phyloP scores from a whole-genome alignment of 2,329 filamentous ascomycete genomes.

The Thelonectria rubi region DNA sequence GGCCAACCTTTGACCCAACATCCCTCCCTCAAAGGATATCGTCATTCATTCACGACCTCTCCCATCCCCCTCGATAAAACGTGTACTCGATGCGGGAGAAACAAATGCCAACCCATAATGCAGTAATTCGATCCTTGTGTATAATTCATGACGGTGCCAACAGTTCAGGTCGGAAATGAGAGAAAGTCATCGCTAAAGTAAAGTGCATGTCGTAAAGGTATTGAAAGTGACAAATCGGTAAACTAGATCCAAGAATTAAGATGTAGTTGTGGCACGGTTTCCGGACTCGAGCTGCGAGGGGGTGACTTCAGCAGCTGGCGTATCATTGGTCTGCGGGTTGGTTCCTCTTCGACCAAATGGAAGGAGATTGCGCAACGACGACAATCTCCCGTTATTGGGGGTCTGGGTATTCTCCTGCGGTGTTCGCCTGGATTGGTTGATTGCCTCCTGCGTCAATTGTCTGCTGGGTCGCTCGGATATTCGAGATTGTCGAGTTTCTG shows the following conservation, averaged over 20 bases:
- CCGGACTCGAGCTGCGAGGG: conserved; percentile 60
- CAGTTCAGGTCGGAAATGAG: conserved; percentile 37
- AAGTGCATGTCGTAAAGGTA: conserved; percentile 36
- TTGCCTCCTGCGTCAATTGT: conserved; percentile 25
- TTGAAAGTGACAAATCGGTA: conserved; percentile 21
- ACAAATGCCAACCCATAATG: conserved; percentile 42
- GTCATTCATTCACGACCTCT: conserved; percentile 13
- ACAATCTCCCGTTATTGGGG: conserved; percentile 39
- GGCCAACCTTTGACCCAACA: conserved; percentile 34
- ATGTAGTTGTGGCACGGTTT: conserved; percentile 40
- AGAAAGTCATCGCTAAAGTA: conserved; percentile 44
- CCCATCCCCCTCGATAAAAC: conserved; percentile 18
- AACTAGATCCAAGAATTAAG: conserved; percentile 27
- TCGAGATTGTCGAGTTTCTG: conserved; percentile 3
- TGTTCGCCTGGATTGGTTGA: not conserved
- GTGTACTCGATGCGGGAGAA: conserved; percentile 34
- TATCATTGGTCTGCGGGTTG: conserved; percentile 19
- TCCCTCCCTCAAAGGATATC: conserved; percentile 24
- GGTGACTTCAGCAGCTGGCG: conserved; percentile 44
- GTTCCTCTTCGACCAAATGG: conserved; percentile 45
- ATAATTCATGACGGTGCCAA: conserved; percentile 42
- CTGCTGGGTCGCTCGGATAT: conserved; percentile 12
- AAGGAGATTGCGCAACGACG: conserved; percentile 47
- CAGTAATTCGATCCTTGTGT: conserved; percentile 39
- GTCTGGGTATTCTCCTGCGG: not conserved